Conservation (phyloP, 768 basidiomycete genomes). For the Macrocybe gigantea region DNA sequence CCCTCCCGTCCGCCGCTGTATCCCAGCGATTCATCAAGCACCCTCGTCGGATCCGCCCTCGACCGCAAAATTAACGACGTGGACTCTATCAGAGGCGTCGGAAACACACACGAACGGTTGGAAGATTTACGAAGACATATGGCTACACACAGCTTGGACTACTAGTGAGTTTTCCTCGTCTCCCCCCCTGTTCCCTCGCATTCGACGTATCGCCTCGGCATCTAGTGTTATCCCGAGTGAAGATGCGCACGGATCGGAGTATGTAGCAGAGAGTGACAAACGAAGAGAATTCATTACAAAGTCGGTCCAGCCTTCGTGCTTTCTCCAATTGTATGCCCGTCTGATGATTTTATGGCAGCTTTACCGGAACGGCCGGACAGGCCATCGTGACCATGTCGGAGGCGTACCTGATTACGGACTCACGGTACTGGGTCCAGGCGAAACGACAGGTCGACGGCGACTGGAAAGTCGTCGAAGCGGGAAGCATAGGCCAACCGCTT, state of each 20-base stretch:
- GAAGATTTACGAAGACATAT: constrained; percentile 61
- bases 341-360: constrained; percentile 32
- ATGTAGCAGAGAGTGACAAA: constrained; percentile 70
- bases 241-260: constrained; percentile 83
- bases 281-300: constrained; percentile 75
- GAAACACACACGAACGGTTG: constrained; percentile 56
- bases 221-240: constrained; percentile 71
- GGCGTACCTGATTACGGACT: constrained; percentile 76
- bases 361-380: constrained; percentile 35
- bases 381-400: constrained; percentile 61
- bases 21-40: constrained; percentile 63
- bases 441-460: constrained; percentile 61
- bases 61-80: constrained; percentile 66
- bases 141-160: constrained; percentile 63
- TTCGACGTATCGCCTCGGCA: constrained; percentile 6
- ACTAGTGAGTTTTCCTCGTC: constrained; percentile 50
- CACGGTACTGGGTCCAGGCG: constrained; percentile 82
- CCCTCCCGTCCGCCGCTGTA: constrained; percentile 21
- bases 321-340: background rate
- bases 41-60: constrained; percentile 68
- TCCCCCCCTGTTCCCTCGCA: background rate
- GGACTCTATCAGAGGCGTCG: constrained; percentile 43
- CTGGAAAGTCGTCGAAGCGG: constrained; percentile 67
- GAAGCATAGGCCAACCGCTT: constrained; percentile 43
- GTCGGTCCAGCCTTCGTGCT: constrained; percentile 29